Evolutionary conservation across 78 protist genomes (phyloP).

Genomic region (Dictyostelium citrinum): DNA sequence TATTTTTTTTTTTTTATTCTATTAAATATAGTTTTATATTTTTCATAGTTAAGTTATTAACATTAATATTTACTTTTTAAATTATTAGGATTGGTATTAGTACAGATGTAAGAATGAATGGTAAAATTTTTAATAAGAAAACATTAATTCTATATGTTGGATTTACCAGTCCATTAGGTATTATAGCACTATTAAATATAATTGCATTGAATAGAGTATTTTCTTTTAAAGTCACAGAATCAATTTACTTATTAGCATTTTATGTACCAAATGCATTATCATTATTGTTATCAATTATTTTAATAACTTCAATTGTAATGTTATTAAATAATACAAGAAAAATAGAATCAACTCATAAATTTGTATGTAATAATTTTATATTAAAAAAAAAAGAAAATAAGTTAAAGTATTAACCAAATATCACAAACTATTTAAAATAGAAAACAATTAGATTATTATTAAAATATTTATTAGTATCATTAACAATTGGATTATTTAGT

Average conservation of each 20-base stretch:
- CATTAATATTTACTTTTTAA: neutral
- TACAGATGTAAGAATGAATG: slow-evolving; percentile 13
- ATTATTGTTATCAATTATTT: neutral
- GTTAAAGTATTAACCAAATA: too few relatives aligned
- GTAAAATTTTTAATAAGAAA: neutral
- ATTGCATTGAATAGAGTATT: slow-evolving; percentile 1
- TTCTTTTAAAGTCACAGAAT: neutral
- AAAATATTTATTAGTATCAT: neutral
- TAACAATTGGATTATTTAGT: neutral
- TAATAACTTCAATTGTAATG: neutral
- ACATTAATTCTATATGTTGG: neutral
- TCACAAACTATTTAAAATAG: too few relatives aligned
- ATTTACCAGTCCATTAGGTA: slow-evolving; percentile 4
- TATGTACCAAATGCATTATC: slow-evolving; percentile 3
- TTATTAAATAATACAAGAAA: slow-evolving; percentile 12
- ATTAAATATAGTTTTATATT: neutral
- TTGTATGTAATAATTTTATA: too few relatives aligned
- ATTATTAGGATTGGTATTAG: neutral
- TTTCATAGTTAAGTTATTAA: neutral
- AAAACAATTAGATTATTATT: neutral
- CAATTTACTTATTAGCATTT: neutral
- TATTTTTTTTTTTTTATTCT: neutral
- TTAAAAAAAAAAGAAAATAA: too few relatives aligned
- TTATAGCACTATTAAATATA: neutral
- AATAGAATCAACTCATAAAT: neutral